phyloP scores from a whole-genome alignment of 2,329 filamentous ascomycete genomes.

The Aureobasidium sp. region DNA sequence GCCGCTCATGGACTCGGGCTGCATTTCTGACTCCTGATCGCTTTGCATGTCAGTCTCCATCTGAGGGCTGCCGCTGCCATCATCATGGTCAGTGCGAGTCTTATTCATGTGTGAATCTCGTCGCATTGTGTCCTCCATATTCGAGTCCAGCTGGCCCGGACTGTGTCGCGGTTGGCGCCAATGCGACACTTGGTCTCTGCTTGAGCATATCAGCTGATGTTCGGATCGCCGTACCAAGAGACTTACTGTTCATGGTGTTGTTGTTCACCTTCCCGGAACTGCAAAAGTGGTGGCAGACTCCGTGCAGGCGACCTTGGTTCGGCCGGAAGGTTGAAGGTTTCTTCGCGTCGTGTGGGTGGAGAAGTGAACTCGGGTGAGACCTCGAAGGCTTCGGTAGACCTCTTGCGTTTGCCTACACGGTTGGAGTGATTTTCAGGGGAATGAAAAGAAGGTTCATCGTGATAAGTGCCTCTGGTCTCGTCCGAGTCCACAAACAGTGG shows the following conservation, averaged over 20 bases:
- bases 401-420: conserved; percentile 3
- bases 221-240: neutral
- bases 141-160: neutral
- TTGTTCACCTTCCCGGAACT: neutral
- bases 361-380: neutral
- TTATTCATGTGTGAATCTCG: conserved; percentile 9
- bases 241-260: conserved; percentile 3
- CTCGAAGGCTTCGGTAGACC: neutral
- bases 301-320: neutral
- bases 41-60: neutral
- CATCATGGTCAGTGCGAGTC: neutral
- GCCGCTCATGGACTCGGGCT: neutral
- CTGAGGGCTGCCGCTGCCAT: neutral
- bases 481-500: conserved; percentile 4
- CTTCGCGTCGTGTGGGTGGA: neutral
- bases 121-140: neutral
- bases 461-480: neutral
- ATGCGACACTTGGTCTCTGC: neutral
- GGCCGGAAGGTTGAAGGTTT: neutral
- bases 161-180: neutral
- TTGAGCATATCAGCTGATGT: neutral
- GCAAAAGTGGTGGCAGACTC: neutral
- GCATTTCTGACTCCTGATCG: conserved; percentile 8
- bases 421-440: neutral
- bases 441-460: neutral